These are phyloP conservation scores for Corylus heterophylla DNA, from an alignment of 306 rosid species.

Conservation along the genomic window DNA sequence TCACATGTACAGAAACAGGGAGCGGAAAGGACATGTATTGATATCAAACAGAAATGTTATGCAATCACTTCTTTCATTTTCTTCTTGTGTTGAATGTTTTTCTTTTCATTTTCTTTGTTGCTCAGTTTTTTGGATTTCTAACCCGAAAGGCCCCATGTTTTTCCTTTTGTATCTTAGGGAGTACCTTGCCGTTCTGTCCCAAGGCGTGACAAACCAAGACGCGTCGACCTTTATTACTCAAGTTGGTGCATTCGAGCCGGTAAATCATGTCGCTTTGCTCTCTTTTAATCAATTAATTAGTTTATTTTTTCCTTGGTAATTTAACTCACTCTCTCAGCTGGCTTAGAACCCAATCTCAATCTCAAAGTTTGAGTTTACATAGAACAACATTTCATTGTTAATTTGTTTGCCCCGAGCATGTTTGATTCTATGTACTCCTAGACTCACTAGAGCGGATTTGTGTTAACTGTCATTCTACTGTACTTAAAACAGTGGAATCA, in stretches of 20 bases:
- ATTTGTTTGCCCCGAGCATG: not conserved
- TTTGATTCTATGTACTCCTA: not conserved
- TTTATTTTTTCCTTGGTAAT: not conserved
- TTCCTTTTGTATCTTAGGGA: constrained; percentile 38
- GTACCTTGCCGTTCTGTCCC: constrained; percentile 51
- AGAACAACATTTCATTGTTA: not conserved
- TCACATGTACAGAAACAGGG: not conserved
- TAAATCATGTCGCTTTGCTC: constrained; percentile 7
- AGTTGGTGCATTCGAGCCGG: constrained; percentile 80
- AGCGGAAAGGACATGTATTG: not conserved
- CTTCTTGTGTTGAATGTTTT: not conserved
- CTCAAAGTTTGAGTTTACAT: not conserved
- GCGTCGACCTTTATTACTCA: constrained; percentile 61
- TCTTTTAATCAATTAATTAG: not conserved
- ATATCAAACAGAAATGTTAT: not conserved
- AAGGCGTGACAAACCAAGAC: constrained; percentile 48
- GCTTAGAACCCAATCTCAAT: not conserved
- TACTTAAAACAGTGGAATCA: constrained; percentile 63
- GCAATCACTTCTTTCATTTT: not conserved
- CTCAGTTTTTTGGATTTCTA: not conserved
- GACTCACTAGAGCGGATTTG: not conserved
- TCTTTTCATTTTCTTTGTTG: not conserved
- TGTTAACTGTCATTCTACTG: constrained; percentile 10
- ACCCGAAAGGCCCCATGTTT: not conserved
- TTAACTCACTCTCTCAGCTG: not conserved